phyloP scores from a whole-genome alignment of 805 yeast species.

The Metschnikowia amazonensis region DNA sequence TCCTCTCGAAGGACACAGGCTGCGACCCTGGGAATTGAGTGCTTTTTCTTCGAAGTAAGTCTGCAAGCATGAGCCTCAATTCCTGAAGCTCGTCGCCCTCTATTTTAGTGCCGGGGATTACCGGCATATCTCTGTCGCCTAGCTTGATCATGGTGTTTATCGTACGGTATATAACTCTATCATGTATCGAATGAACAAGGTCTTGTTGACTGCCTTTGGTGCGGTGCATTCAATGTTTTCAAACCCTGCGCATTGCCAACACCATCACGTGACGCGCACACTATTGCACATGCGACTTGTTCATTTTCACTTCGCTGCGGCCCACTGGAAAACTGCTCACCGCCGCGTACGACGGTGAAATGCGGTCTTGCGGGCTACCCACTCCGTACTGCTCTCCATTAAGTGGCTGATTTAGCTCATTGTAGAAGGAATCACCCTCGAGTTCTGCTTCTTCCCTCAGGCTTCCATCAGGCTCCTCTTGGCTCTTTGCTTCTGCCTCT shows the following conservation, averaged over 20 bases:
- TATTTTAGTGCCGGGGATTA: slow-evolving; percentile 79
- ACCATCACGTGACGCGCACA: slow-evolving; percentile 2
- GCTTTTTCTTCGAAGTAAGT: slow-evolving; percentile 49
- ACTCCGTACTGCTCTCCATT: slow-evolving; percentile 34
- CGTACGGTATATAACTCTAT: not conserved
- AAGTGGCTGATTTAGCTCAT: slow-evolving; percentile 27
- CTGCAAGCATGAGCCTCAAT: slow-evolving; percentile 66
- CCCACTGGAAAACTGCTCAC: not conserved
- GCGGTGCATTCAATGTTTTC: not conserved
- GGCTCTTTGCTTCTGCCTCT: slow-evolving; percentile 10
- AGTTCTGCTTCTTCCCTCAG: slow-evolving; percentile 10
- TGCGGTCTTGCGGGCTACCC: slow-evolving; percentile 13
- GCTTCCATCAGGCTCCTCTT: slow-evolving; percentile 1
- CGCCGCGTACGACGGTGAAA: not conserved
- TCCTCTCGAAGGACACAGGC: slow-evolving; percentile 83
- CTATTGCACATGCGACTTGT: not conserved
- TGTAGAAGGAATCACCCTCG: slow-evolving; percentile 17
- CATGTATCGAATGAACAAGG: not conserved
- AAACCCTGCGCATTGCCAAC: not conserved
- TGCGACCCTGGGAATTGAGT: slow-evolving; percentile 87
- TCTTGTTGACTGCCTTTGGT: not conserved
- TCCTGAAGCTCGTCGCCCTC: slow-evolving; percentile 68
- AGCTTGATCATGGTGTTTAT: slow-evolving; percentile 29
- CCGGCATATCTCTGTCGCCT: slow-evolving; percentile 61
- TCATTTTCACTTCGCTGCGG: not conserved